Conservation (phyloP, 495 filamentous ascomycete species). For the Letharia columbiana region DNA sequence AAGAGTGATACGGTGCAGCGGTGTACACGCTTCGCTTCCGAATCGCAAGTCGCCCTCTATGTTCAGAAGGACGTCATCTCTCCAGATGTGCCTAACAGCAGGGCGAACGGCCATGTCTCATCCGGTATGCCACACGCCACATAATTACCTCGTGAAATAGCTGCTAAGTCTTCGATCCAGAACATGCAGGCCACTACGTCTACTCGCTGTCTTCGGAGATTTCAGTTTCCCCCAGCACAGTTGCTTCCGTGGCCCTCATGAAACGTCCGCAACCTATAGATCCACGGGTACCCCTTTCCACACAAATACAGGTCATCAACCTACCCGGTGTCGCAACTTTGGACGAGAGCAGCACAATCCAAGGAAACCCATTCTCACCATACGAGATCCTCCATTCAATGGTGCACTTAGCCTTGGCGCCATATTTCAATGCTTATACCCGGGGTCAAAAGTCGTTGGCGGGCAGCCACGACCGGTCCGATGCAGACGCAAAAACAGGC, state of each 20-base stretch:
- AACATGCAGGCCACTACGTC: conserved; percentile 41
- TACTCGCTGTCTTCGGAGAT: conserved; percentile 78
- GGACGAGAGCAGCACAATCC: conserved; percentile 52
- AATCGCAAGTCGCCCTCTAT: conserved; percentile 79
- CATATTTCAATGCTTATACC: conserved; percentile 92
- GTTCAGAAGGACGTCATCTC: conserved; percentile 71
- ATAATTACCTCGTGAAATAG: not conserved
- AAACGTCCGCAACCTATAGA: conserved; percentile 86
- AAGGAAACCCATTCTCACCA: conserved; percentile 66
- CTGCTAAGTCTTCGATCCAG: conserved; percentile 10
- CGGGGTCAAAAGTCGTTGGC: conserved; percentile 65
- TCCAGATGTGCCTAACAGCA: conserved; percentile 44
- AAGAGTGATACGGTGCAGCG: conserved; percentile 72
- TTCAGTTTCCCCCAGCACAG: conserved; percentile 65
- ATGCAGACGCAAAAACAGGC: conserved; percentile 83
- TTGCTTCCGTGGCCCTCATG: conserved; percentile 76
- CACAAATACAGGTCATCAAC: conserved; percentile 86
- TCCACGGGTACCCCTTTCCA: conserved; percentile 61
- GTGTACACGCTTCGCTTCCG: conserved; percentile 81
- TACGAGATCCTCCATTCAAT: conserved; percentile 84
- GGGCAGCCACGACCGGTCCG: conserved; percentile 58
- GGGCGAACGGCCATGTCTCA: conserved; percentile 38
- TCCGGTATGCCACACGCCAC: conserved; percentile 15
- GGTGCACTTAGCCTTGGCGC: conserved; percentile 77
- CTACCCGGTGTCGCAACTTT: conserved; percentile 68